These are phyloP conservation scores for Suillus variegatus DNA, from an alignment of 768 basidiomycete species.

Conservation along the genomic window DNA sequence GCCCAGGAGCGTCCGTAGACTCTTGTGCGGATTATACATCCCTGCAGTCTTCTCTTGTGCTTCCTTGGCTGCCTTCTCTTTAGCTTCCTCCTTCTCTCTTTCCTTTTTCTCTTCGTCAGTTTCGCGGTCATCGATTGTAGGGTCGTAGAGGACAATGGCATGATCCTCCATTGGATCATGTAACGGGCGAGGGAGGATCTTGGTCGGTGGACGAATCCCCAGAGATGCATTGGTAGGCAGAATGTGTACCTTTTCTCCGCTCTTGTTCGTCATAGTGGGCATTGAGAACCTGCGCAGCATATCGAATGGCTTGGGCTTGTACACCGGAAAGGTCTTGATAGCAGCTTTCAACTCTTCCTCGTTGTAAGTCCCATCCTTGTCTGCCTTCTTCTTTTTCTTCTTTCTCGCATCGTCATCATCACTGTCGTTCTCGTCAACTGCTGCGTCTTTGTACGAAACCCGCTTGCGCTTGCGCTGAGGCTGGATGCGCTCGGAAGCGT, in stretches of 20 bases:
- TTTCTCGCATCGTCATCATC: constrained; percentile 50
- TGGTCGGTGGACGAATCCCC: constrained; percentile 80
- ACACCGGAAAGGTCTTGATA: constrained; percentile 75
- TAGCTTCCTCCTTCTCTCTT: constrained; percentile 72
- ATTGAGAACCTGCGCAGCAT: constrained; percentile 76
- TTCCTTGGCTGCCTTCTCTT: constrained; percentile 60
- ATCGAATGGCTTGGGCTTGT: constrained; percentile 77
- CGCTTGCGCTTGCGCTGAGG: constrained; percentile 84
- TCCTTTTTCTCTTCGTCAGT: constrained; percentile 83
- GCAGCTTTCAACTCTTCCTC: constrained; percentile 64
- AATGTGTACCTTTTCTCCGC: constrained; percentile 60
- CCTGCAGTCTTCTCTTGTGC: constrained; percentile 71
- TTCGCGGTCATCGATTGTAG: constrained; percentile 90
- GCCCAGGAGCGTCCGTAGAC: constrained; percentile 75
- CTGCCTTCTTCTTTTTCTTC: constrained; percentile 67
- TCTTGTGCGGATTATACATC: constrained; percentile 91
- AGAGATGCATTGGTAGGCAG: constrained; percentile 71
- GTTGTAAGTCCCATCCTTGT: constrained; percentile 59
- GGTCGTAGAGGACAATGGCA: constrained; percentile 96
- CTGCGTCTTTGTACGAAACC: constrained; percentile 81
- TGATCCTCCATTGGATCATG: constrained; percentile 98
- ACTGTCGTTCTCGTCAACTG: constrained; percentile 54
- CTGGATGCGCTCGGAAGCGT: constrained; percentile 51
- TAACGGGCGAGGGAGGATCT: constrained; percentile 86
- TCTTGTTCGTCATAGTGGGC: constrained; percentile 75